These are phyloP conservation scores for Kalmusia sp. DNA, from an alignment of 2,329 filamentous ascomycete species.

Conservation along the genomic window DNA sequence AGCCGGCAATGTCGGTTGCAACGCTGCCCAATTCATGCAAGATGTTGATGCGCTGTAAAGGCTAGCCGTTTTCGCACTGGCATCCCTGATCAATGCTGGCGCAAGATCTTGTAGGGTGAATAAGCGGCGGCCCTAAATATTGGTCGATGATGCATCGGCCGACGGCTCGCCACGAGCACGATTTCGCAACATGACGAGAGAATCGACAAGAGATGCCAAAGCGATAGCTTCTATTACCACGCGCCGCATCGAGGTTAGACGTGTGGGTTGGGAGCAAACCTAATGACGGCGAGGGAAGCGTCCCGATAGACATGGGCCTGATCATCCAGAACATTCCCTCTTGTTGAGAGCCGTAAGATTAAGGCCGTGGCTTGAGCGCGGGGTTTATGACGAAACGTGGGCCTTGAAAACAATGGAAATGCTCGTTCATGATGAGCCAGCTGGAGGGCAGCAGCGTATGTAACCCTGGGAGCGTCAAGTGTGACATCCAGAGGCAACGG, in stretches of 20 bases:
- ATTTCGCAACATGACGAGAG: neutral
- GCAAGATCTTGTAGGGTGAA: neutral
- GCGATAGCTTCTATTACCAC: neutral
- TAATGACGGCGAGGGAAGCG: neutral
- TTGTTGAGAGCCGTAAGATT: neutral
- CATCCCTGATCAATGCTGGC: neutral
- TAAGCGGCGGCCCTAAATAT: constrained; percentile 2
- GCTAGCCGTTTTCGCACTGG: neutral
- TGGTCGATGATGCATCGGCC: neutral
- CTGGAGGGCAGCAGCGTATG: constrained; percentile 6
- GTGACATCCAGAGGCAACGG: constrained; percentile 2
- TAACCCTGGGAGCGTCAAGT: too few relatives aligned
- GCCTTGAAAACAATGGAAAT: neutral
- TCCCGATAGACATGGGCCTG: neutral
- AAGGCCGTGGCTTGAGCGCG: constrained; percentile 9
- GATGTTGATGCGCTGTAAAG: neutral
- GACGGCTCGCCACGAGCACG: neutral
- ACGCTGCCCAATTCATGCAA: neutral
- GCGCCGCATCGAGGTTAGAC: constrained; percentile 4
- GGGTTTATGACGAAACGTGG: neutral
- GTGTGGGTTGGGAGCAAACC: neutral
- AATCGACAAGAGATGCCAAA: constrained; percentile 1
- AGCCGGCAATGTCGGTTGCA: constrained; percentile 5
- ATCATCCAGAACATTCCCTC: neutral
- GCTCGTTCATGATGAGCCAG: neutral